These are phyloP conservation scores for Austroboletus eburneus DNA, from an alignment of 768 basidiomycete species.

Conservation along the genomic window DNA sequence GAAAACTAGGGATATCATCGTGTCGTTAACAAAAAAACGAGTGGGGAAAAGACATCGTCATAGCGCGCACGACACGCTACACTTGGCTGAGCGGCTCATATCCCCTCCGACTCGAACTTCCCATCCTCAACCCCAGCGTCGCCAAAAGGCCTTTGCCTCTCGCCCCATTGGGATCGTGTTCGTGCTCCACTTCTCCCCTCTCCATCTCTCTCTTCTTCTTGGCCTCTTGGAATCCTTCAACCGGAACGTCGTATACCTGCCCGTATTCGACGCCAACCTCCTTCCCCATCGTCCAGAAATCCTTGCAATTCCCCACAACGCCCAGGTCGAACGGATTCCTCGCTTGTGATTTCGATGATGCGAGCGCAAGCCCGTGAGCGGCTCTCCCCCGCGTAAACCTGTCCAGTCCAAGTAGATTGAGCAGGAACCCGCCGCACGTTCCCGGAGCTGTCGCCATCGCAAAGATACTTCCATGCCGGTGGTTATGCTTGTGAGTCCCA, in stretches of 20 bases:
- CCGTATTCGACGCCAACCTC: conserved; percentile 92
- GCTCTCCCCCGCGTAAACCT: conserved; percentile 90
- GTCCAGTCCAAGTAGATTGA: conserved; percentile 91
- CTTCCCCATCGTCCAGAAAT: conserved; percentile 89
- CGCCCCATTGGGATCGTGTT: conserved; percentile 44
- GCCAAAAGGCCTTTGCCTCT: conserved; percentile 37
- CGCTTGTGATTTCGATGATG: conserved; percentile 50
- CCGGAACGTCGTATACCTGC: conserved; percentile 81
- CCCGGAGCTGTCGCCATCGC: conserved; percentile 31
- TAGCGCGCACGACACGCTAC: conserved; percentile 2
- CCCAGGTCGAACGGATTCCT: conserved; percentile 93
- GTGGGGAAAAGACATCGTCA: background rate
- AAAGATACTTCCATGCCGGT: conserved; percentile 38
- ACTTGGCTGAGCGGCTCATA: conserved; percentile 33
- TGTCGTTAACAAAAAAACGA: no score
- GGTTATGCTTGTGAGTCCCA: conserved; percentile 41
- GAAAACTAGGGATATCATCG: no score
- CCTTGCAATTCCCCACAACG: conserved; percentile 71
- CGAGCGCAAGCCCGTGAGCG: conserved; percentile 76
- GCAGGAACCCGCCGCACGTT: conserved; percentile 57
- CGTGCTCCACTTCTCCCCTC: conserved; percentile 32
- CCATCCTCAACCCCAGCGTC: conserved; percentile 35
- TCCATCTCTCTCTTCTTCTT: conserved; percentile 57
- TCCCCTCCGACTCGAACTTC: conserved; percentile 32
- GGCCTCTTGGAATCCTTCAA: conserved; percentile 78